Evolutionary conservation across 352 stramenopile genomes (phyloP).

Genomic region (Globisporangium ultimum): DNA sequence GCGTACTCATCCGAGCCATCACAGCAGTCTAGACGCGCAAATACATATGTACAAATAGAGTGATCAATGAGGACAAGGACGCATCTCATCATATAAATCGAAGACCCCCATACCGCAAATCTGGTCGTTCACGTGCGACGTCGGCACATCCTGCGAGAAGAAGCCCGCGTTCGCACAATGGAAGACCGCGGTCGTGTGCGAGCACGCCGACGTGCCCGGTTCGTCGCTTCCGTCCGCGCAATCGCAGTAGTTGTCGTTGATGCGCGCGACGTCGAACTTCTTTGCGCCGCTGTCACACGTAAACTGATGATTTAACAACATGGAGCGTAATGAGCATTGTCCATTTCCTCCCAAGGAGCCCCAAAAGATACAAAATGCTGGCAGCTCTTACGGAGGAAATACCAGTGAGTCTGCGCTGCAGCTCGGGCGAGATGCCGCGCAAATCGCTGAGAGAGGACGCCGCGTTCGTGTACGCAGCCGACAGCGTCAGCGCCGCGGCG

Average conservation of each 20-base stretch:
- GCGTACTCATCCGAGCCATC: constrained; percentile 82
- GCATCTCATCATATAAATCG: neutral
- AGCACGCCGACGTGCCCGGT: constrained; percentile 84
- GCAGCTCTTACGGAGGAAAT: constrained; percentile 30
- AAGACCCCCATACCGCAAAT: constrained; percentile 51
- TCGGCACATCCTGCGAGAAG: constrained; percentile 55
- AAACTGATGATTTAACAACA: constrained; percentile 34
- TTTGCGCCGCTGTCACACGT: constrained; percentile 60
- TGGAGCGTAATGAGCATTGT: neutral
- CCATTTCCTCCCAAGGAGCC: too few species aligned
- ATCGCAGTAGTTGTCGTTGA: constrained; percentile 96
- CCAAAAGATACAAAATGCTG: constrained; percentile 1
- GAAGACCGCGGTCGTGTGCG: constrained; percentile 49
- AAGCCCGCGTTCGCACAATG: constrained; percentile 76
- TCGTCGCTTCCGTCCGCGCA: constrained; percentile 90
- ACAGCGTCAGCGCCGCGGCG: constrained; percentile 15
- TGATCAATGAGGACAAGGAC: too few species aligned
- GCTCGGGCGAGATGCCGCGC: constrained; percentile 33
- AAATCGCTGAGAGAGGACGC: constrained; percentile 19
- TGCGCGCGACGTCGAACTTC: constrained; percentile 38
- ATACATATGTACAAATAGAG: neutral
- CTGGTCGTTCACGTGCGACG: constrained; percentile 70
- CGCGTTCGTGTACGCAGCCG: constrained; percentile 5
- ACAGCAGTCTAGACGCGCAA: constrained; percentile 62
- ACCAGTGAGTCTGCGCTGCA: constrained; percentile 33